These are phyloP conservation scores for Calonectria henricotiae DNA, from an alignment of 2,329 filamentous ascomycete species.

Conservation along the genomic window DNA sequence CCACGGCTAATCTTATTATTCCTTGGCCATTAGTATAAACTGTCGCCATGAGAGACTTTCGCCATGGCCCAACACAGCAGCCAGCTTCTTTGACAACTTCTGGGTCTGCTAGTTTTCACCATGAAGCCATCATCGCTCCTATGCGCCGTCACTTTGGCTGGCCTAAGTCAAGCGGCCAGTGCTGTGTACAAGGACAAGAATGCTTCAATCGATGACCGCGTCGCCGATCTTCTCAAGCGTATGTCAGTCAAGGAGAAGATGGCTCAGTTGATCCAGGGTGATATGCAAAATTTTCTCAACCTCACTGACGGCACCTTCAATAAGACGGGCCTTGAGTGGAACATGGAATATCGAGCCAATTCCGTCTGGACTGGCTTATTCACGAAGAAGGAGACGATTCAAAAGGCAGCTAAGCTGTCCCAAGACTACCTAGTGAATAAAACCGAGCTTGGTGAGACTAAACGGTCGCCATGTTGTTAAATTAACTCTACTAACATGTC, in stretches of 20 bases:
- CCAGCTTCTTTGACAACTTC: slow-evolving; percentile 32
- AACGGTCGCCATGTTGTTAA: slow-evolving; percentile 53
- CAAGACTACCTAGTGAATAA: slow-evolving; percentile 78
- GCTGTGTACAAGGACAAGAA: slow-evolving; percentile 76
- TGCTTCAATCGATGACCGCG: slow-evolving; percentile 75
- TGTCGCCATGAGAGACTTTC: slow-evolving; percentile 13
- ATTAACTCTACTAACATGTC: slow-evolving; percentile 7
- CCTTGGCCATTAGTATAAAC: slow-evolving; percentile 27
- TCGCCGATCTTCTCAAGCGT: slow-evolving; percentile 77
- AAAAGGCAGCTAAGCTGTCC: slow-evolving; percentile 74
- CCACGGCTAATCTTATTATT: slow-evolving; percentile 45
- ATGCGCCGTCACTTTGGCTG: slow-evolving; percentile 48
- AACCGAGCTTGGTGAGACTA: slow-evolving; percentile 53
- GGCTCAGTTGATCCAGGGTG: slow-evolving; percentile 79
- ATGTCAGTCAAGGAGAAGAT: slow-evolving; percentile 86
- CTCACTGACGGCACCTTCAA: slow-evolving; percentile 79
- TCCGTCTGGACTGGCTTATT: slow-evolving; percentile 82
- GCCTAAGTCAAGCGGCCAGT: slow-evolving; percentile 49
- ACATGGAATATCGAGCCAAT: slow-evolving; percentile 77
- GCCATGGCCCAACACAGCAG: slow-evolving; percentile 1
- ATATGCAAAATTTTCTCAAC: slow-evolving; percentile 83
- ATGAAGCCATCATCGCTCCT: slow-evolving; percentile 55
- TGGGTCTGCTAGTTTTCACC: slow-evolving; percentile 32
- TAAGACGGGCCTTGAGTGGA: slow-evolving; percentile 76
- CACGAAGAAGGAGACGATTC: slow-evolving; percentile 75